A percentile compares a stretch with the other conserved stretches of the same genome.
These are phyloP conservation scores for Penicillium sp. DNA, from an alignment of 2,329 filamentous ascomycete genomes.

Conservation along the genomic window DNA sequence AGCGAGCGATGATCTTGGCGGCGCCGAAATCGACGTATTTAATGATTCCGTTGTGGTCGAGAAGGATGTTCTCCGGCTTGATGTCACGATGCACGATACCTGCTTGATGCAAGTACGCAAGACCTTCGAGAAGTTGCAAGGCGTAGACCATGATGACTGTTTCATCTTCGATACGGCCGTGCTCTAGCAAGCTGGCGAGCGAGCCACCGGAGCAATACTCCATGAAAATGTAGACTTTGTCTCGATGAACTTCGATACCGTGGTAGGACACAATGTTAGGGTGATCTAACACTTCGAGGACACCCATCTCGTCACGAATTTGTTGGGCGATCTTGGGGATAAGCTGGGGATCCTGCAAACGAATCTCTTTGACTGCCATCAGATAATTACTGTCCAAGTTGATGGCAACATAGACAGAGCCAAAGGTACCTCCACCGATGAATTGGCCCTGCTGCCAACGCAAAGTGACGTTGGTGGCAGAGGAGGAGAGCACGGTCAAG, in stretches of 20 bases:
- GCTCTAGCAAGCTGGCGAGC: constrained; percentile 82
- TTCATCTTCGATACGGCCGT: constrained; percentile 96
- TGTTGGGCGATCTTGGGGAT: constrained; percentile 92
- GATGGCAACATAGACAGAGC: constrained; percentile 95
- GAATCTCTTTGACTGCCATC: constrained; percentile 99
- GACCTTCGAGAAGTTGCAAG: constrained; percentile 86
- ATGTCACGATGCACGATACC: constrained; percentile 95
- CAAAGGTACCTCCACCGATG: constrained; percentile 94
- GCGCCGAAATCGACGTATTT: constrained; percentile 99
- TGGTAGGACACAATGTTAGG: constrained; percentile 98
- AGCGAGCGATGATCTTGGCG: constrained; percentile 91
- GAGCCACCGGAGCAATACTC: constrained; percentile 97
- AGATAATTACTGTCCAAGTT: constrained; percentile 93
- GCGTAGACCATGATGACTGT: constrained; percentile 97
- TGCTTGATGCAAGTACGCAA: constrained; percentile 89
- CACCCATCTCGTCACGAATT: constrained; percentile 95
- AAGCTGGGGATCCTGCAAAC: constrained; percentile 90
- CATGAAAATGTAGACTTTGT: constrained; percentile 99
- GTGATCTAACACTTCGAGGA: constrained; percentile 91
- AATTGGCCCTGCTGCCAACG: constrained; percentile 99
- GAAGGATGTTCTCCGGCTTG: constrained; percentile 94
- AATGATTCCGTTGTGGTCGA: constrained; percentile 96
- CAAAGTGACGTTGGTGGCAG: constrained; percentile 90
- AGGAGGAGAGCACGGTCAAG: constrained; percentile 87
- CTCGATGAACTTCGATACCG: constrained; percentile 94